These are phyloP conservation scores for Lasiosphaeria hispida DNA, from an alignment of 495 filamentous ascomycete genomes.

Conservation along the genomic window DNA sequence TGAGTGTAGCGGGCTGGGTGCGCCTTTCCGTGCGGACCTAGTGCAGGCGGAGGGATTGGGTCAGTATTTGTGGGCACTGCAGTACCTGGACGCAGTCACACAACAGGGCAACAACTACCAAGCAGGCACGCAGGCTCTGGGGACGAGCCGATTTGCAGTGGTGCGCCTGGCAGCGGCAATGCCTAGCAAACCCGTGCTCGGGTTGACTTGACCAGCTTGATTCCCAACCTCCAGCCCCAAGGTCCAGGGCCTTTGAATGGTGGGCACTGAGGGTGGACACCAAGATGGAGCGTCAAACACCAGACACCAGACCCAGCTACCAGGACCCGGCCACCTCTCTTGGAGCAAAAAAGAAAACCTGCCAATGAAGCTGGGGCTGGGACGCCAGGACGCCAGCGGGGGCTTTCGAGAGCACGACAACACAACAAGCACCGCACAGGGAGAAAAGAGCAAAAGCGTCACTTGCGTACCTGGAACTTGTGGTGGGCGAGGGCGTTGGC, in stretches of 20 bases:
- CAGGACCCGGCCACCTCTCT: not conserved
- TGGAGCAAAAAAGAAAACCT: constrained; percentile 1
- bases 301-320: not conserved
- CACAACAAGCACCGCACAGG: not conserved
- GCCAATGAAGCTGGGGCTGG: not conserved
- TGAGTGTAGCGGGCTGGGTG: constrained; percentile 43
- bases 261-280: not conserved
- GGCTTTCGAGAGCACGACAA: constrained; percentile 8
- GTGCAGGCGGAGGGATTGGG: constrained; percentile 23
- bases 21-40: constrained; percentile 41
- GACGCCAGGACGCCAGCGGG: not conserved
- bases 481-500: constrained; percentile 21
- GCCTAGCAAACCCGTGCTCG: not conserved
- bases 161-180: constrained; percentile 12
- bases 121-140: constrained; percentile 20
- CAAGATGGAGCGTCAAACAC: not conserved
- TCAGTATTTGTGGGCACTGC: constrained; percentile 40
- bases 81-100: constrained; percentile 30
- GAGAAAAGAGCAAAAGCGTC: constrained; percentile 6
- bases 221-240: constrained; percentile 8
- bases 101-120: constrained; percentile 30
- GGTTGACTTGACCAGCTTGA: not conserved
- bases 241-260: not conserved
- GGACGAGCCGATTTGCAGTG: constrained; percentile 16
- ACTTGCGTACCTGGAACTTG: constrained; percentile 27